phyloP scores from a whole-genome alignment of 2,329 filamentous ascomycete species.

The Aspergillus ruber region DNA sequence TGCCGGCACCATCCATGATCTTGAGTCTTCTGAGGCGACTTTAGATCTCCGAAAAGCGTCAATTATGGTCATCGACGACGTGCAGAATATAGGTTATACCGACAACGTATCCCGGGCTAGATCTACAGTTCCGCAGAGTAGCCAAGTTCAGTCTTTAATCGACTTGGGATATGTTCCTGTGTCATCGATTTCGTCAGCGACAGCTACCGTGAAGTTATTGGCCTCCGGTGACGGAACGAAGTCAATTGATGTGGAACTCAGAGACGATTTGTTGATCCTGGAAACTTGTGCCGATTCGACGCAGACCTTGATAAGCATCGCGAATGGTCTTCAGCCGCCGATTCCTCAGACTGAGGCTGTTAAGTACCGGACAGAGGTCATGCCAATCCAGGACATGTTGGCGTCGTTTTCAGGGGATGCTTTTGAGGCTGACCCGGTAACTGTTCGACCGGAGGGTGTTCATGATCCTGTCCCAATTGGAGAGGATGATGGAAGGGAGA shows the following conservation, averaged over 20 bases:
- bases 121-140: slow-evolving; percentile 26
- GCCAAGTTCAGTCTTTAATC: slow-evolving; percentile 46
- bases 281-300: slow-evolving; percentile 97
- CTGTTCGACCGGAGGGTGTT: slow-evolving; percentile 15
- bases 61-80: slow-evolving; percentile 74
- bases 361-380: slow-evolving; percentile 80
- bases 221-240: slow-evolving; percentile 53
- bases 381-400: slow-evolving; percentile 81
- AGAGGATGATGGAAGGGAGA: slow-evolving; percentile 39
- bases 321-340: slow-evolving; percentile 76
- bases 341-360: slow-evolving; percentile 72
- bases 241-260: slow-evolving; percentile 70
- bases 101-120: slow-evolving; percentile 26
- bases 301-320: slow-evolving; percentile 74
- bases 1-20: slow-evolving; percentile 59
- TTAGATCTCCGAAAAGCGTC: slow-evolving; percentile 73
- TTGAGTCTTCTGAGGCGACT: slow-evolving; percentile 56
- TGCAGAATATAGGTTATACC: slow-evolving; percentile 42
- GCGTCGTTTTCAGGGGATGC: slow-evolving; percentile 85
- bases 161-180: slow-evolving; percentile 75
- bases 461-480: slow-evolving; percentile 32
- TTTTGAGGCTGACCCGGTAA: slow-evolving; percentile 45
- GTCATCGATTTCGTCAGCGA: slow-evolving; percentile 78
- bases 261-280: slow-evolving; percentile 78
- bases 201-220: slow-evolving; percentile 56